phyloP scores from a whole-genome alignment of 1,284 basidiomycete species.

The Melampsora larici-populina region DNA sequence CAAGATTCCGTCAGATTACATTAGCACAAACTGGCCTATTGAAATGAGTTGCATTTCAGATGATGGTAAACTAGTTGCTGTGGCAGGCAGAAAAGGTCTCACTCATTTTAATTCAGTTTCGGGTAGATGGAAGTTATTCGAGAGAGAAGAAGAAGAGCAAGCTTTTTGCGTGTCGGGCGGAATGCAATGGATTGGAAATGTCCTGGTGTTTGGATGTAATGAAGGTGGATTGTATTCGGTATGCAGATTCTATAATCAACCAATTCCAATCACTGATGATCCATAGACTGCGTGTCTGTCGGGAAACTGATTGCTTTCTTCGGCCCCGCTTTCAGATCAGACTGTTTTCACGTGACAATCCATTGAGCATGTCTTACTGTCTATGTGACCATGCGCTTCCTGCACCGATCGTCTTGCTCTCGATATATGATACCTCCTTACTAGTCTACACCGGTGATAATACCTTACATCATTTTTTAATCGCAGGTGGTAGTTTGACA shows the following conservation, averaged over 20 bases:
- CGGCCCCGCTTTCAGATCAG: constrained; percentile 64
- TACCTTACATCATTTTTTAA: constrained; percentile 85
- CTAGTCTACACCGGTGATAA: constrained; percentile 97
- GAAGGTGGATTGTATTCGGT: constrained; percentile 33
- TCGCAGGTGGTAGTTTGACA: constrained; percentile 53
- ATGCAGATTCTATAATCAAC: not conserved
- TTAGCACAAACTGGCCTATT: constrained; percentile 90
- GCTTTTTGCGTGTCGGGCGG: constrained; percentile 85
- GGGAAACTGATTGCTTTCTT: not conserved
- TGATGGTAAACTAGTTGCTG: constrained; percentile 86
- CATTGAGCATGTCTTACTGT: constrained; percentile 79
- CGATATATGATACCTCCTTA: constrained; percentile 91
- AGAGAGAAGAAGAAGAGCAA: constrained; percentile 78
- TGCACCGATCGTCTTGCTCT: constrained; percentile 75
- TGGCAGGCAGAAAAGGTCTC: constrained; percentile 85
- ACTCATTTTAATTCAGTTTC: constrained; percentile 91
- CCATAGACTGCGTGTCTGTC: too few species aligned
- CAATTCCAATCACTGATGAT: not conserved
- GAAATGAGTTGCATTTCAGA: constrained; percentile 84
- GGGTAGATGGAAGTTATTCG: constrained; percentile 91
- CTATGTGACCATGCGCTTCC: constrained; percentile 76
- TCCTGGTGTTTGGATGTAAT: constrained; percentile 85
- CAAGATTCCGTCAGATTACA: constrained; percentile 81
- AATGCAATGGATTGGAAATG: constrained; percentile 93
- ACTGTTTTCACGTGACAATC: constrained; percentile 89